Base-by-base conservation (phyloP, 345 rosid species). In the Aquilaria yunnanensis region DNA sequence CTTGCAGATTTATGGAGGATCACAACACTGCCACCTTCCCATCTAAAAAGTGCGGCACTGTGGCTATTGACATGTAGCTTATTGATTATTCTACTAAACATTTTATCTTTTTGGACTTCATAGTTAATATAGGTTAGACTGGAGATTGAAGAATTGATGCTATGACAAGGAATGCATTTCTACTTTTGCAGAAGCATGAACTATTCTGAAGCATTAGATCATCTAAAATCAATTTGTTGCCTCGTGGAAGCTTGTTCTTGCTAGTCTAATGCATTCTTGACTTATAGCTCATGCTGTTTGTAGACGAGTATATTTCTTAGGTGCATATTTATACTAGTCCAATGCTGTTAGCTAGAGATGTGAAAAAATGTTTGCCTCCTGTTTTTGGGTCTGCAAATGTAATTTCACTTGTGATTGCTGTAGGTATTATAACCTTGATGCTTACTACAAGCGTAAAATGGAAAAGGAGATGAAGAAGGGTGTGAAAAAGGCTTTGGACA, bases 11-110 rank as follows among this genome's bases (percentile, higher is more conserved):
- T 65, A 94, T 94, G 99, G 99, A 94, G 70, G 99, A 94, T 70
- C 95, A 94, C 68, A 90, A 94, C 63, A 94, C 99, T 8, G 99
- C 96, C 60, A 90, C 99, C 33, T 90, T 94, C 71, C 85, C 99
- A 54, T 94, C 99, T 63, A 90, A 87, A 73, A 93, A 93, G 98
- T 93, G 81, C 84, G 85, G 32, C 33, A 75, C 57, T 64, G 55
- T 13, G 12, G 14, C 43, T 56, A 58, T 49, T 16, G 2, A n/a
- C 67, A n/a, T 67, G 13, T 58, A 47, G 11, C 10, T 14, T 67
- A 60, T 74, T 57, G 12, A 37, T 37, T 37, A 37, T 37, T 37
- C 8, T 37, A 37, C 8, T 37, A 37, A 23, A 37, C 43, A 5
- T 37, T 37, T 37, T 37, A 37, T 37, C 43, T 5, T 37, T 37